Percentiles rank a stretch among this genome's conserved stretches.
phyloP scores from a whole-genome alignment of 2,329 filamentous ascomycete genomes.

The Xylaria sp. region DNA sequence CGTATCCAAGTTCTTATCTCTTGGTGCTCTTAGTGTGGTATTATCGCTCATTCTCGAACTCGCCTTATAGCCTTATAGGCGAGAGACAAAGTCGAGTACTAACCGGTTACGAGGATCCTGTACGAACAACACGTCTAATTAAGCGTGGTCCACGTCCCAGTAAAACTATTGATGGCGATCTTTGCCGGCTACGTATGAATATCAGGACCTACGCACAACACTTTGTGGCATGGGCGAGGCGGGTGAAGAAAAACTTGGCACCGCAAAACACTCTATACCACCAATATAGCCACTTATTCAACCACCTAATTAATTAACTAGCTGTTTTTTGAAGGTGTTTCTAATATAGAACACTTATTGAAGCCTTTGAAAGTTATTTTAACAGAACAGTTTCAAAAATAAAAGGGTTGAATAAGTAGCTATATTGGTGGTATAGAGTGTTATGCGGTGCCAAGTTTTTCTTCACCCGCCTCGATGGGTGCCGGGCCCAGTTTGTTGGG shows the following conservation, averaged over 20 bases:
- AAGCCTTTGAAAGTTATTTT: no score
- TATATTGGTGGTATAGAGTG: no score
- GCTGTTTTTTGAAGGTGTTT: no score
- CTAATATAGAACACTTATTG: no score
- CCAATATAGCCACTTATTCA: no score
- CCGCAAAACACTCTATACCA: no score
- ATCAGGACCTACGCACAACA: slow-evolving; percentile 24
- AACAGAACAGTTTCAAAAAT: no score
- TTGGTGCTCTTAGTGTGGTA: neutral
- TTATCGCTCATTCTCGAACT: neutral
- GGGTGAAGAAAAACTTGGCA: no score
- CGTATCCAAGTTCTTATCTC: neutral
- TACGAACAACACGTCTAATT: slow-evolving; percentile 18
- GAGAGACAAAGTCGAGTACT: neutral
- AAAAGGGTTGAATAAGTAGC: no score
- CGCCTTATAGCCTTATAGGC: slow-evolving; percentile 10
- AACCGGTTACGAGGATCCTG: neutral
- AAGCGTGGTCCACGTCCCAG: slow-evolving; percentile 15
- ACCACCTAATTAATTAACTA: no score
- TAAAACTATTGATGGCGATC: slow-evolving; percentile 36
- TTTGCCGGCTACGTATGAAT: slow-evolving; percentile 13
- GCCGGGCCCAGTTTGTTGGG: slow-evolving; percentile 26
- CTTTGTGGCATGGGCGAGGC: slow-evolving; percentile 1
- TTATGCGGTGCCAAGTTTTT: no score
- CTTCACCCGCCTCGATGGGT: no score